Percentiles rank a stretch among this genome's conserved stretches.
These are phyloP conservation scores for Candida hungchunana DNA, from an alignment of 805 yeast species.

Conservation along the genomic window DNA sequence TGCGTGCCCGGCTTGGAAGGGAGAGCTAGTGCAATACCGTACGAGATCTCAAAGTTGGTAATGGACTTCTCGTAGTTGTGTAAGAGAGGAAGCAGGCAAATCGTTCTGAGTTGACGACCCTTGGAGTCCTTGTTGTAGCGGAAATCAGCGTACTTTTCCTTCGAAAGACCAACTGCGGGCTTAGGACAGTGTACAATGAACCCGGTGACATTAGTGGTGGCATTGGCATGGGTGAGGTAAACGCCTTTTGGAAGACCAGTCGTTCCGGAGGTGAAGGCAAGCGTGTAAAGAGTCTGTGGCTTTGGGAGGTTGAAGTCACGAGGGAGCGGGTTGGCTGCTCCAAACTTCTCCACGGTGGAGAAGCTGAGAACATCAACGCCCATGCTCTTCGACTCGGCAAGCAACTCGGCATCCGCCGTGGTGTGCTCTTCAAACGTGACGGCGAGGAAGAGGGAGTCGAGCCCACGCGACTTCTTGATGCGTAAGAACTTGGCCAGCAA, in stretches of 20 bases:
- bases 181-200: constrained; percentile 27
- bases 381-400: constrained; percentile 11
- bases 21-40: constrained; percentile 43
- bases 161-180: constrained; percentile 22
- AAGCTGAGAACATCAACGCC: constrained; percentile 35
- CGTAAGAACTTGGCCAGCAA: constrained; percentile 39
- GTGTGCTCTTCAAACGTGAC: constrained; percentile 44
- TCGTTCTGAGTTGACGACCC: constrained; percentile 22
- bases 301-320: constrained; percentile 27
- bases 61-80: constrained; percentile 54
- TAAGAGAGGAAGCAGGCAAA: constrained; percentile 48
- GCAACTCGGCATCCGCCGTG: constrained; percentile 20
- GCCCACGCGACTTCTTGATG: constrained; percentile 32
- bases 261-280: constrained; percentile 62
- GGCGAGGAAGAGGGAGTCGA: constrained; percentile 34
- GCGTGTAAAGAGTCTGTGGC: constrained; percentile 42
- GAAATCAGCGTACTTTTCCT: constrained; percentile 11
- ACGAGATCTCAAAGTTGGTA: constrained; percentile 34
- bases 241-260: constrained; percentile 65
- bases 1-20: constrained; percentile 40
- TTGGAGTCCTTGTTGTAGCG: constrained; percentile 16
- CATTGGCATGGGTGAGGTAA: constrained; percentile 54
- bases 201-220: constrained; percentile 34
- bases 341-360: constrained; percentile 31
- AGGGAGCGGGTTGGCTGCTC: constrained; percentile 33